phyloP scores from a whole-genome alignment of 1,284 basidiomycete species.

The Albatrellus sp. region DNA sequence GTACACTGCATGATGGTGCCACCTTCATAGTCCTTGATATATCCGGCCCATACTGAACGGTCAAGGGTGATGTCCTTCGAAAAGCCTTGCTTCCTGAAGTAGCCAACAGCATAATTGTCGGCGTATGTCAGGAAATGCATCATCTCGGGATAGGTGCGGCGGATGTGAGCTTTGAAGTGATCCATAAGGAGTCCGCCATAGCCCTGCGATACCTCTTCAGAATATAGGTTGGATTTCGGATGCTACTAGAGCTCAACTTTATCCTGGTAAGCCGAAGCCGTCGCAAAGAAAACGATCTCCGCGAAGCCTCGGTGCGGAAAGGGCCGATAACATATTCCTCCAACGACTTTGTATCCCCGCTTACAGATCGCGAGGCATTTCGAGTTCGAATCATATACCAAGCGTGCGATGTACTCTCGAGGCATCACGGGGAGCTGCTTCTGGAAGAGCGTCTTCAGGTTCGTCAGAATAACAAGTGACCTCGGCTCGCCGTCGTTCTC shows the following conservation, averaged over 20 bases:
- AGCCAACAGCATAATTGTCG: constrained; percentile 98
- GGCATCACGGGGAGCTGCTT: constrained; percentile 99
- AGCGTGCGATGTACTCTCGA: constrained; percentile 92
- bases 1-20: constrained; percentile 99
- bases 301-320: constrained; percentile 93
- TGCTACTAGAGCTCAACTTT: constrained; percentile 46
- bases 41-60: constrained; percentile 91
- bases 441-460: constrained; percentile 94
- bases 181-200: constrained; percentile 99
- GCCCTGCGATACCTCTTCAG: constrained; percentile 39
- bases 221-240: too few relatives aligned
- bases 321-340: constrained; percentile 95
- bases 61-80: constrained; percentile 93
- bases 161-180: constrained; percentile 92
- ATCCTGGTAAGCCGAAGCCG: constrained; percentile 92
- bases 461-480: constrained; percentile 79
- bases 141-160: constrained; percentile 69
- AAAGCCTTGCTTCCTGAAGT: constrained; percentile 99
- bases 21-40: constrained; percentile 99
- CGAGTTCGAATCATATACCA: constrained; percentile 91
- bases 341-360: constrained; percentile 90
- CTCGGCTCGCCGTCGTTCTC: constrained; percentile 73
- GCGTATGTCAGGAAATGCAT: constrained; percentile 97
- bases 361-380: constrained; percentile 93
- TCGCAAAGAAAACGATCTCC: constrained; percentile 99